Base-by-base conservation (phyloP, 371 early-diverging fungal species). In the Syncephalastrum contaminatum region DNA sequence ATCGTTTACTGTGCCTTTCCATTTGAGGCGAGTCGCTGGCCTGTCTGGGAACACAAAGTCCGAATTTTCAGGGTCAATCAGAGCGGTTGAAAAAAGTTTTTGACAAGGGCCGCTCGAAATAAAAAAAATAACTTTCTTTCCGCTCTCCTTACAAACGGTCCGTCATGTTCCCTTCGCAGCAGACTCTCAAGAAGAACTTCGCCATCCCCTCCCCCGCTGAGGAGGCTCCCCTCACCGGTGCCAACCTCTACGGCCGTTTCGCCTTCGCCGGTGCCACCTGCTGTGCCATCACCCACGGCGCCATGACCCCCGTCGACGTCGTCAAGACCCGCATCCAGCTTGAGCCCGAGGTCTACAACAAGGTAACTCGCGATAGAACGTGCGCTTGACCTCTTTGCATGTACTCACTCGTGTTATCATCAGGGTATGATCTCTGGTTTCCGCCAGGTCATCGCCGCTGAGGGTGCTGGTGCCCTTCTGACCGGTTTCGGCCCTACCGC, bases 401-500 rank as follows among this genome's bases (percentile, higher is more conserved):
- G 20, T 54, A 39, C 27, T 36, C 27, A 46, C 22, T 36, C 6
- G 8, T 47, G 15, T 20, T 4, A 13, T 19, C 36, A 12, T 24
- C 49, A 73, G 76, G 76, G 80, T 68, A 81, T 81, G 81, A 54
- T 81, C 58, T 61, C 64, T 61, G 80, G 65, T 67, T 86, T 87
- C 83, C 80, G 80, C 58, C 85, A 86, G 66, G 87, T 95, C 56
- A 69, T 88, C 59, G 80, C 79, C 48, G 86, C 85, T 51, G 92
- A 93, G 75, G 95, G 95, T 76, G 83, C 87, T 65, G 86, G 86
- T 67, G 95, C 90, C 53, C 77, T 95, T 52, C 75, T 83, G 69
- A 93, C 90, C 60, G 95, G 95, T 62, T 87, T 88, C 69, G 88
- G 86, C 58, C 94, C 95, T 43, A 94, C 94, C 50, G 72, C 74